Evolutionary conservation across 1,284 basidiomycete species (phyloP), one percentile per base, ranked within the genome.

Genomic region (Ceratobasidium theobromae): DNA sequence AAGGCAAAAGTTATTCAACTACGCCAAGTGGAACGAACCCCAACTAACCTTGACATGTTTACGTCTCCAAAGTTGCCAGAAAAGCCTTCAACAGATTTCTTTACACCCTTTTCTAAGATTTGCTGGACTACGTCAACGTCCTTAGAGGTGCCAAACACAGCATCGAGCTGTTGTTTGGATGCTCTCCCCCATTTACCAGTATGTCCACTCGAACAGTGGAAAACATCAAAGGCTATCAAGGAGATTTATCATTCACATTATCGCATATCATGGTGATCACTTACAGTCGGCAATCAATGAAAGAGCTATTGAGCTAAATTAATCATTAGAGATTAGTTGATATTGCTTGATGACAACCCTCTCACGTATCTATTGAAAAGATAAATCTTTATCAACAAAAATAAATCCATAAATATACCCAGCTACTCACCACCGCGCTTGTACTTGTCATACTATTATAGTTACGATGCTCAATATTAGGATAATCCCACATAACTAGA

Each of bases 101-200:
- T 11, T 21, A 33, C 30, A 4, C 69, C 69, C 1, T 46, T 65
- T 6, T 69, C 72, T 64, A 93, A 78, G 65, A 92, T 80, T 18
- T 75, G 73, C 58, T 75, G 73, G 25, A 89, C 76, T 14, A 88
- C 86, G 2, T 90, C 87, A 30, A 78, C 73, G 55, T 91, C 87
- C 66, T 84, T 86, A 71, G 79, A 76, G 6, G 86, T 82, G 33
- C 82, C 86, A 71, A 93, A 93, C 27, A 77, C 78, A 68, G 77
- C 86, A 54, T 91, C 88, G 45, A 93, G 83, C 73, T 91, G 86
- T 73, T 92, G 90, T 53, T 87, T 85, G 16, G 90, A 92, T 5
- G 88, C 81, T 64, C 80, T 79, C 32, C 86, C 84, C 45, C 91
- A 81, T 51, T 84, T 74, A 6, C 91, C 91, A 75, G 91, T 89